These are phyloP conservation scores for Rhodotorula glutinis DNA, from an alignment of 1,284 basidiomycete species.

Conservation along the genomic window DNA sequence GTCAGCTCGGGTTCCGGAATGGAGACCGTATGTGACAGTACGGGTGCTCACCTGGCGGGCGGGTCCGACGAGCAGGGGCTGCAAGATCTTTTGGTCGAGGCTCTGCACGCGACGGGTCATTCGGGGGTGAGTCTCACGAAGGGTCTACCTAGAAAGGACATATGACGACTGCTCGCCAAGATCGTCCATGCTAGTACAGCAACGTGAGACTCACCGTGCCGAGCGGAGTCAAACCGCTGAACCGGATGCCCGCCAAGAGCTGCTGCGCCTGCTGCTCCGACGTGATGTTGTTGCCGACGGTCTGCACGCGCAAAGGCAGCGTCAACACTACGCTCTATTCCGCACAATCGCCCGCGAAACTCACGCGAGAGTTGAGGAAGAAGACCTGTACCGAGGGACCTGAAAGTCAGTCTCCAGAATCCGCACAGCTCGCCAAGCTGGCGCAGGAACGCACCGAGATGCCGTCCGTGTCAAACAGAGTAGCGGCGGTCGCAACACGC, in stretches of 20 bases:
- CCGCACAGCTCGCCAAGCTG: too few species aligned
- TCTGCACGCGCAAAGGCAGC: slow-evolving; percentile 17
- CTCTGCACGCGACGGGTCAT: not conserved
- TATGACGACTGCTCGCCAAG: too few species aligned
- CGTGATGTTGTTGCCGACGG: slow-evolving; percentile 52
- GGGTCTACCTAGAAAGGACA: too few species aligned
- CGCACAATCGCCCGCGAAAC: too few species aligned
- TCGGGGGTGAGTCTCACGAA: not conserved
- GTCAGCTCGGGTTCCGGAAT: too few species aligned
- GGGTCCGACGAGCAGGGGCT: slow-evolving; percentile 52
- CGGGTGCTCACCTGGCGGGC: slow-evolving; percentile 44
- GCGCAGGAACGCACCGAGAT: slow-evolving; percentile 27
- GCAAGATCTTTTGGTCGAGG: slow-evolving; percentile 51
- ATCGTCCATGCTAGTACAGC: not conserved
- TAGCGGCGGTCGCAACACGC: slow-evolving; percentile 50
- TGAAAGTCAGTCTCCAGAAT: slow-evolving; percentile 53
- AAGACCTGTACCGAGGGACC: not conserved
- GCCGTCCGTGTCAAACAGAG: slow-evolving; percentile 49
- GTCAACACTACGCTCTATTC: too few species aligned
- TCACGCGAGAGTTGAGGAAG: slow-evolving; percentile 51
- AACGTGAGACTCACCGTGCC: slow-evolving; percentile 45
- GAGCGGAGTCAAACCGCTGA: slow-evolving; percentile 45
- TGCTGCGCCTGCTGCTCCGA: slow-evolving; percentile 49
- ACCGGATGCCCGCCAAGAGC: slow-evolving; percentile 51
- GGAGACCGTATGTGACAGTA: too few species aligned